Percentiles rank a stretch among this genome's conserved stretches.
Evolutionary conservation across 768 basidiomycete genomes (phyloP).

Genomic region (Heimioporus sp.): DNA sequence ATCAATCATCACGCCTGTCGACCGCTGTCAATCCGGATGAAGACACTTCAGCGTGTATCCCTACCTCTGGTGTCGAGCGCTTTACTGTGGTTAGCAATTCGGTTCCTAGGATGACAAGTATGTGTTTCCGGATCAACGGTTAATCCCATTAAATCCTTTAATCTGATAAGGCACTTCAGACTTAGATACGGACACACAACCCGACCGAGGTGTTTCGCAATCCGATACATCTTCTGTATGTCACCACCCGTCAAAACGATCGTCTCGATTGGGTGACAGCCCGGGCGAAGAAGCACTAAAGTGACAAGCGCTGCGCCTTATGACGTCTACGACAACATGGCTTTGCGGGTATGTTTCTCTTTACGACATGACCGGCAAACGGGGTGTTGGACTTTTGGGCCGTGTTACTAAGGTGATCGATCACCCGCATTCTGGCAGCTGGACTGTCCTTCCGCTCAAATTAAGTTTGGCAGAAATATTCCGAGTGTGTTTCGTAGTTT

Average conservation of each 20-base stretch:
- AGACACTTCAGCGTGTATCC: conserved; percentile 22
- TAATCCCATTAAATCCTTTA: neutral
- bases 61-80: conserved; percentile 28
- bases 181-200: conserved; percentile 32
- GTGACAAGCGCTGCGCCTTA: conserved; percentile 47
- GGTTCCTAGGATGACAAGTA: neutral
- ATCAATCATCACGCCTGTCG: conserved; percentile 35
- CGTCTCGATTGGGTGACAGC: conserved; percentile 62
- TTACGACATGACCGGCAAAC: conserved; percentile 48
- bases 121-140: conserved; percentile 1
- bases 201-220: conserved; percentile 83
- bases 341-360: conserved; percentile 49
- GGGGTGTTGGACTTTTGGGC: conserved; percentile 73
- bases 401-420: conserved; percentile 65
- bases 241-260: conserved; percentile 67
- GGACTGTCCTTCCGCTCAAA: neutral
- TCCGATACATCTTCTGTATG: conserved; percentile 67
- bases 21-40: conserved; percentile 18
- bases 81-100: conserved; percentile 14
- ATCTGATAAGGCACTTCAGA: neutral
- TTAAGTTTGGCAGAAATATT: conserved; percentile 23
- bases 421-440: neutral
- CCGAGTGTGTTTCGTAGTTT: conserved; percentile 1
- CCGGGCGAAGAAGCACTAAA: conserved; percentile 29
- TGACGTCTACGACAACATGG: conserved; percentile 58